A percentile compares a stretch with the other conserved stretches of the same genome.
phyloP scores from a whole-genome alignment of 2,329 filamentous ascomycete species.

The Stemphylium lycopersici region DNA sequence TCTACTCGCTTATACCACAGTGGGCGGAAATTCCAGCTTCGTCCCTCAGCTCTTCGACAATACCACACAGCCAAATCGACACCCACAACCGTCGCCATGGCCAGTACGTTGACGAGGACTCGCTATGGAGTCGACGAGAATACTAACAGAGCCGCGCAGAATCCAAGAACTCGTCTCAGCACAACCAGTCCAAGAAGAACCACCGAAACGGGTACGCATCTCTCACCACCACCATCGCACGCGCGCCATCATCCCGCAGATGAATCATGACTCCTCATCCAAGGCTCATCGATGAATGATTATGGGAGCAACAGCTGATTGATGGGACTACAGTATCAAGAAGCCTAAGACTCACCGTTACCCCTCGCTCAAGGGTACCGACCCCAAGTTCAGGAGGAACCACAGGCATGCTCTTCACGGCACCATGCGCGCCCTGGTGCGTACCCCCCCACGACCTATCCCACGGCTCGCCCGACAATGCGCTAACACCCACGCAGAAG shows the following conservation, averaged over 20 bases:
- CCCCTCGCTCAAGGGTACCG: constrained; percentile 96
- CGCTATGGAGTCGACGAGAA: background rate
- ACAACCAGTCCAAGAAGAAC: constrained; percentile 98
- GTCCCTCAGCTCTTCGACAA: constrained; percentile 32
- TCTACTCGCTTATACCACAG: constrained; percentile 24
- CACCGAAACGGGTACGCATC: constrained; percentile 93
- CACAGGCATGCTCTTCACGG: constrained; percentile 99
- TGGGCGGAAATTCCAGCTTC: constrained; percentile 14
- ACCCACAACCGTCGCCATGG: constrained; percentile 64
- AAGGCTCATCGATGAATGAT: background rate
- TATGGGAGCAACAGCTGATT: constrained; percentile 25
- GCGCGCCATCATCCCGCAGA: constrained; percentile 14
- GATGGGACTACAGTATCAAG: constrained; percentile 78
- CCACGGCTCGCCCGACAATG: background rate
- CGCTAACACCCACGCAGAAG: constrained; percentile 69
- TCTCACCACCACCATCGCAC: constrained; percentile 15
- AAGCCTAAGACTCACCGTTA: constrained; percentile 99
- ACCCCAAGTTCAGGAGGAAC: constrained; percentile 99
- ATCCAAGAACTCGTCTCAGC: constrained; percentile 99
- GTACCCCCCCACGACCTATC: constrained; percentile 45
- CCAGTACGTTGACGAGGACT: constrained; percentile 62
- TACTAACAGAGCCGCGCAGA: constrained; percentile 61
- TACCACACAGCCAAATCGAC: constrained; percentile 41
- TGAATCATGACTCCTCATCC: background rate
- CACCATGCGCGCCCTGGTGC: constrained; percentile 96